Conservation (phyloP, 1,139 yeast species). For the Lodderomyces elongisporus region DNA sequence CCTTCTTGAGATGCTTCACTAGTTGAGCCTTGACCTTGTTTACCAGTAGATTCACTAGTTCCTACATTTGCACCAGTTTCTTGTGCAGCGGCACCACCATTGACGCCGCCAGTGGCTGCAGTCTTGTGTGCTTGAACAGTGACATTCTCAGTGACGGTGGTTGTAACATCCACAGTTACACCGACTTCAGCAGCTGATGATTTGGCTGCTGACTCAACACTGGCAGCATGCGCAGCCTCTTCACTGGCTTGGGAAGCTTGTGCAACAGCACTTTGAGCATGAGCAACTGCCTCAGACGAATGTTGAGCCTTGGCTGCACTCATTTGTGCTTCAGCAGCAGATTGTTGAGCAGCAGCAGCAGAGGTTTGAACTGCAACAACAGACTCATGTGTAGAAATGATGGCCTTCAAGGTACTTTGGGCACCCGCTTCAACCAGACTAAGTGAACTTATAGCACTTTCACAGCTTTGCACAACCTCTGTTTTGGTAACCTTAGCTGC, state of each 20-base stretch:
- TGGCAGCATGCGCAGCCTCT: conserved; percentile 6
- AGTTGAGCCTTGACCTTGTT: background rate
- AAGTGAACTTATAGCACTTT: conserved; percentile 7
- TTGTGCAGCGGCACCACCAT: conserved; percentile 2
- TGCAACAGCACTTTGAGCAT: conserved; percentile 8
- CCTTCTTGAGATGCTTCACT: background rate
- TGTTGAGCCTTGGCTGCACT: conserved; percentile 8
- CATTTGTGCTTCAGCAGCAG: conserved; percentile 10
- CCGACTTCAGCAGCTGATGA: conserved; percentile 5
- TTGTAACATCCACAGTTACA: background rate
- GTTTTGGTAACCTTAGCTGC: conserved; percentile 8
- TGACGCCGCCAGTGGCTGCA: conserved; percentile 2
- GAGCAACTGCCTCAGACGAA: conserved; percentile 6
- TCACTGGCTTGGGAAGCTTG: conserved; percentile 9
- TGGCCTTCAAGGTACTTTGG: conserved; percentile 5
- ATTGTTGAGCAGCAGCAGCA: conserved; percentile 7
- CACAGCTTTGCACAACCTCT: conserved; percentile 7
- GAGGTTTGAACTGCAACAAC: conserved; percentile 7
- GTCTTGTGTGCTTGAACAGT: conserved; percentile 2
- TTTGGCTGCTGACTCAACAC: conserved; percentile 2
- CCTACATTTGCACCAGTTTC: background rate
- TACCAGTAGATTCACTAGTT: background rate
- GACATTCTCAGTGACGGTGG: conserved; percentile 1
- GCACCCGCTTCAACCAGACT: conserved; percentile 8
- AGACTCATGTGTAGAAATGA: conserved; percentile 5